Evolutionary conservation across 1,139 yeast genomes (phyloP).

Genomic region (Citeromyces hawaiiensis): DNA sequence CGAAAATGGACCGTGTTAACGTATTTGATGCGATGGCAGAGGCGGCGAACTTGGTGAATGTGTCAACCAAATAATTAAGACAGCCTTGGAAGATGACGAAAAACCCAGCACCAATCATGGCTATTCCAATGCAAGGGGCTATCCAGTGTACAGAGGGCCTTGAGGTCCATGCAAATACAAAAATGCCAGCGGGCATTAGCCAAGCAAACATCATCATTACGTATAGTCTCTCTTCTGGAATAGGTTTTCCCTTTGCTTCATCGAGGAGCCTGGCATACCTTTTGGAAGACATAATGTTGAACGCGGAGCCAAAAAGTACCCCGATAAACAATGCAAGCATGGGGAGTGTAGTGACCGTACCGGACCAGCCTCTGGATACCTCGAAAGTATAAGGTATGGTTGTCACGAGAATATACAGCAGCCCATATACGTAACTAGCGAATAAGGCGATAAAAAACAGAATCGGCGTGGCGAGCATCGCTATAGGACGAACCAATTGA

Average conservation of each 20-base stretch:
- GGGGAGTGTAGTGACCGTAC: constrained; percentile 37
- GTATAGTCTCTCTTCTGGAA: constrained; percentile 50
- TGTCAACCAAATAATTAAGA: constrained; percentile 43
- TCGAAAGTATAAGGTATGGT: constrained; percentile 22
- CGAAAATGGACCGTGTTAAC: constrained; percentile 52
- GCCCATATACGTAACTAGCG: constrained; percentile 32
- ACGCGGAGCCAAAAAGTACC: constrained; percentile 28
- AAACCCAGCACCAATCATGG: constrained; percentile 46
- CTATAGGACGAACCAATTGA: constrained; percentile 28
- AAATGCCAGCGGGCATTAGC: constrained; percentile 53
- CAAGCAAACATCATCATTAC: constrained; percentile 33
- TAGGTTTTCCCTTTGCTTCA: background rate
- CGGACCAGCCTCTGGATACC: constrained; percentile 20
- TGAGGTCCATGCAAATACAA: constrained; percentile 71
- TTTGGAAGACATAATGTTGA: background rate
- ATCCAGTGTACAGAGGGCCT: constrained; percentile 53
- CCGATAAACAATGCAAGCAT: constrained; percentile 45
- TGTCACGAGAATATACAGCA: constrained; percentile 25
- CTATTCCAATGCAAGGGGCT: constrained; percentile 54
- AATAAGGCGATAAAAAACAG: constrained; percentile 25
- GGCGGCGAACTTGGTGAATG: constrained; percentile 54
- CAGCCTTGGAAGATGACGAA: constrained; percentile 16
- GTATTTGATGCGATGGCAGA: constrained; percentile 76
- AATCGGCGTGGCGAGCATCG: constrained; percentile 30
- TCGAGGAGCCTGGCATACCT: background rate